Conservation (phyloP, 2,329 filamentous ascomycete species). For the Trichoderma sp. region DNA sequence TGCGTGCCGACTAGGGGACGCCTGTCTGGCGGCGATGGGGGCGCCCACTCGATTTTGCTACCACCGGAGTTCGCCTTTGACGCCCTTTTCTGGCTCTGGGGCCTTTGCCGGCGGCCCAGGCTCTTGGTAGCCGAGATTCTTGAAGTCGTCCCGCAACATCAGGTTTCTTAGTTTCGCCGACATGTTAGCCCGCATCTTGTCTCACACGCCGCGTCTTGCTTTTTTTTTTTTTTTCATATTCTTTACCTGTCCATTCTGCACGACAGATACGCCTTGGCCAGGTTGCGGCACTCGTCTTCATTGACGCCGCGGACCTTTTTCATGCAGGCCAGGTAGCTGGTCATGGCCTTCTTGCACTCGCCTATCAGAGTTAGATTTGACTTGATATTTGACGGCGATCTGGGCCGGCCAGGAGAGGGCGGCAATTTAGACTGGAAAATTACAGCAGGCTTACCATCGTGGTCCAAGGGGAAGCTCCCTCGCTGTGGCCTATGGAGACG, state of each 20-base stretch:
- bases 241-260: conserved; percentile 93
- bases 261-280: conserved; percentile 85
- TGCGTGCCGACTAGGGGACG: conserved; percentile 4
- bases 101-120: conserved; percentile 29
- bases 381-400: not conserved
- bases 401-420: conserved; percentile 6
- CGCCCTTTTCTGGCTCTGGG: conserved; percentile 39
- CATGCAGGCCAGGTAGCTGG: conserved; percentile 81
- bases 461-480: conserved; percentile 94
- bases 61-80: conserved; percentile 44
- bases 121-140: conserved; percentile 77
- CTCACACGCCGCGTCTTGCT: conserved; percentile 20
- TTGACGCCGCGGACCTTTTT: conserved; percentile 83
- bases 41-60: conserved; percentile 28
- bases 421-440: not conserved
- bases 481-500: conserved; percentile 69
- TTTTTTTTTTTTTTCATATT: not conserved
- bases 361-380: conserved; percentile 50
- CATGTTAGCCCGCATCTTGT: conserved; percentile 7
- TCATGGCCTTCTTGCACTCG: conserved; percentile 91
- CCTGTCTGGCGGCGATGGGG: conserved; percentile 5
- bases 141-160: conserved; percentile 94
- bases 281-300: conserved; percentile 76
- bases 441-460: conserved; percentile 61
- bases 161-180: conserved; percentile 64